phyloP scores from a whole-genome alignment of 495 filamentous ascomycete species.

The Penicillium riverlandense region DNA sequence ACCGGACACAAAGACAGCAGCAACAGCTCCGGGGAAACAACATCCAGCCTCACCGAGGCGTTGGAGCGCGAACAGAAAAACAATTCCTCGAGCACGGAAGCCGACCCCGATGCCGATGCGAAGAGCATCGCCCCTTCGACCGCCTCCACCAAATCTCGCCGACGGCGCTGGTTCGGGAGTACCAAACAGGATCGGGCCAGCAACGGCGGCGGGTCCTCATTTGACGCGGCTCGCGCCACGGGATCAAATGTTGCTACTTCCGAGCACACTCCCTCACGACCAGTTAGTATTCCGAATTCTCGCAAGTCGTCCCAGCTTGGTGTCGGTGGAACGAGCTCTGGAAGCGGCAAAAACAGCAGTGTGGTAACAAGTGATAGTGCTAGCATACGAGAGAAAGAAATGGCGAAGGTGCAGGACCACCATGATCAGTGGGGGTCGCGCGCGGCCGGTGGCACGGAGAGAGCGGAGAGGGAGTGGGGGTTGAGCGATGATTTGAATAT shows the following conservation, averaged over 20 bases:
- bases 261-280: conserved; percentile 19
- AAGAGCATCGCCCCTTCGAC: conserved; percentile 25
- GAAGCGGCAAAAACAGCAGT: conserved; percentile 7
- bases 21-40: conserved; percentile 12
- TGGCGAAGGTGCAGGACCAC: conserved; percentile 43
- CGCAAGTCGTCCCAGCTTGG: conserved; percentile 24
- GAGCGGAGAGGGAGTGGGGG: conserved; percentile 39
- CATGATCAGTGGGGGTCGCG: conserved; percentile 35
- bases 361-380: conserved; percentile 34
- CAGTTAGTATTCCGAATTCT: conserved; percentile 27
- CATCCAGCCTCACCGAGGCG: conserved; percentile 26
- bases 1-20: conserved; percentile 35
- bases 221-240: conserved; percentile 11
- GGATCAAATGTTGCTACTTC: conserved; percentile 3
- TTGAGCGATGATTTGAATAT: conserved; percentile 48
- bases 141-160: conserved; percentile 21
- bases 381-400: conserved; percentile 39
- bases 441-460: conserved; percentile 32
- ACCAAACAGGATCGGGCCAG: conserved; percentile 26
- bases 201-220: conserved; percentile 11
- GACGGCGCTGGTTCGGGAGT: conserved; percentile 38
- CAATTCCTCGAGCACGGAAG: conserved; percentile 8
- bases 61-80: conserved; percentile 21
- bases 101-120: conserved; percentile 18
- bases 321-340: conserved; percentile 12